Evolutionary conservation across 768 basidiomycete genomes (phyloP).

Genomic region (Mycena vulgaris): DNA sequence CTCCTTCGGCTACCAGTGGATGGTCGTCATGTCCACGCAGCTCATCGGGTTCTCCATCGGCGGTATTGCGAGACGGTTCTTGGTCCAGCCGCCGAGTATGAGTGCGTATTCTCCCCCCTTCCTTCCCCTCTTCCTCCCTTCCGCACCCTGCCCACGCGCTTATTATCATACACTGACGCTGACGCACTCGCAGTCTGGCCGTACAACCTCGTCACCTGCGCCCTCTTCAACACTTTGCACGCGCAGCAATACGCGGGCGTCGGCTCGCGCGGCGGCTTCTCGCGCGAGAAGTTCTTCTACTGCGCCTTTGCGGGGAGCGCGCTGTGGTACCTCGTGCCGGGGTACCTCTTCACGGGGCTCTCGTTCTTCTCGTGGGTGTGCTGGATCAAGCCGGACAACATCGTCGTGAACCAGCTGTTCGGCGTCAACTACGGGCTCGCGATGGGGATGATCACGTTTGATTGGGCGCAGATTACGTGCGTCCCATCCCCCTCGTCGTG

Average conservation of each 20-base stretch:
- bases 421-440: slow-evolving; percentile 50
- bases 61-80: slow-evolving; percentile 78
- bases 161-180: neutral
- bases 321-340: slow-evolving; percentile 45
- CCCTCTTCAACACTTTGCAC: slow-evolving; percentile 86
- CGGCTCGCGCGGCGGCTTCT: slow-evolving; percentile 76
- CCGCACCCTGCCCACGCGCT: slow-evolving; percentile 33
- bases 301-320: slow-evolving; percentile 63
- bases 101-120: slow-evolving; percentile 55
- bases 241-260: slow-evolving; percentile 78
- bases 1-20: slow-evolving; percentile 79
- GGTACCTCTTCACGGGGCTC: slow-evolving; percentile 55
- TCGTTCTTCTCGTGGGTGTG: slow-evolving; percentile 57
- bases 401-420: slow-evolving; percentile 52
- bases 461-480: slow-evolving; percentile 55
- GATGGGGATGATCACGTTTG: slow-evolving; percentile 56
- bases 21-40: slow-evolving; percentile 83
- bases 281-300: slow-evolving; percentile 84
- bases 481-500: neutral
- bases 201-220: slow-evolving; percentile 79
- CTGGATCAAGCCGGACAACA: slow-evolving; percentile 62
- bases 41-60: slow-evolving; percentile 90
- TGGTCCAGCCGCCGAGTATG: slow-evolving; percentile 82
- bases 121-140: neutral
- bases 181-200: slow-evolving; percentile 78